Evolutionary conservation across 2,329 filamentous ascomycete genomes (phyloP), one percentile per base, ranked within the genome.

Genomic region (Penicillium janthinellum): DNA sequence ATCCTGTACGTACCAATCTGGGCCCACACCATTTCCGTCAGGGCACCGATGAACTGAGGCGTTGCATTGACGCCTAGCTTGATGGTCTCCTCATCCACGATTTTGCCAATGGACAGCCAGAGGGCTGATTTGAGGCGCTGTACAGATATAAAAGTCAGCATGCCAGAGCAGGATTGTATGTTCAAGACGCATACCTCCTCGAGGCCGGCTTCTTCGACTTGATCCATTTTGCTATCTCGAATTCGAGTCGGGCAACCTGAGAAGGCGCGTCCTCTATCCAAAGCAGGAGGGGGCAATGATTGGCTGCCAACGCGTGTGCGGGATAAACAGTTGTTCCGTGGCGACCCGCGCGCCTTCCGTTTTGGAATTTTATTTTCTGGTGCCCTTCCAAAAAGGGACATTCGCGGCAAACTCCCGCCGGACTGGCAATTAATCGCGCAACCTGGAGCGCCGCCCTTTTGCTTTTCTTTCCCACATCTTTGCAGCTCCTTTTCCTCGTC

Each of bases 1-100:
- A 5, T 25, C 56, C 77, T 6, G 5, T 25, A 57, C 77, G 49
- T 82, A 94, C 92, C 90, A 54, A 96, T 90, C 67, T 96, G 92
- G 1, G 88, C 85, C 87, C 91, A 96, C 7, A 94, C 89, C 75
- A 96, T 85, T 75, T 96, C 92, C 0, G 91, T 95, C 71, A 96
- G 76, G 0, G 90, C 86, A 8, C 89, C 92, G 67, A 96, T 96
- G 75, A 96, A 96, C 71, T 96, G 92, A 1, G 91, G 91, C 28
- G 94, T 96, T 6, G 93, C 91, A 75, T 96, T 97, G 64, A 91
- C 84, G 71, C 90, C 87, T 31, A 88, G 81, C 58, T 84, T 82
- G 34, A 92, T 79, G 17, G 88, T 89, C 73, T 96, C 90, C 65
- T 94, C 88, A 74, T 98, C 94, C 64, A 96, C 90, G 61, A 96